These are phyloP conservation scores for Neonectria neomacrospora DNA, from an alignment of 2,329 filamentous ascomycete genomes.

Conservation along the genomic window DNA sequence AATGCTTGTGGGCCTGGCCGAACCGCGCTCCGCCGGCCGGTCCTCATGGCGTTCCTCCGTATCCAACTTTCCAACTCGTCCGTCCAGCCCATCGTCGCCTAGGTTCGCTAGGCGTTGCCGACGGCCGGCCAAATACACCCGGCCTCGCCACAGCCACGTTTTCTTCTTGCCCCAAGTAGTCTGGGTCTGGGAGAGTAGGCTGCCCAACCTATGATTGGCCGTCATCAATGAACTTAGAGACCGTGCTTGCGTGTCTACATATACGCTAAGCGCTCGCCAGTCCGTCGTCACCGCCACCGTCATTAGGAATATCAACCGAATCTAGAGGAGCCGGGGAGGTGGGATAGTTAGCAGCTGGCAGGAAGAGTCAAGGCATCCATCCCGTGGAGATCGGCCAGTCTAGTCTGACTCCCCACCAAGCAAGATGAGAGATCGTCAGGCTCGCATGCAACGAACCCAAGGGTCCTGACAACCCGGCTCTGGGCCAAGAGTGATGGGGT, in stretches of 20 bases:
- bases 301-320: neutral
- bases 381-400: conserved; percentile 5
- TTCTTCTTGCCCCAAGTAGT: conserved; percentile 26
- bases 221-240: neutral
- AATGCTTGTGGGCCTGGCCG: conserved; percentile 8
- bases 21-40: conserved; percentile 36
- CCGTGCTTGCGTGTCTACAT: no score
- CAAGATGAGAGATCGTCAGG: conserved; percentile 17
- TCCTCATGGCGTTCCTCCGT: neutral
- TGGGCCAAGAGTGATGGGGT: conserved; percentile 17
- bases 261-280: neutral
- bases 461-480: conserved; percentile 33
- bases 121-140: conserved; percentile 8
- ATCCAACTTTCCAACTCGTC: neutral
- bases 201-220: conserved; percentile 13
- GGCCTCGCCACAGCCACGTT: conserved; percentile 41
- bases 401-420: conserved; percentile 4
- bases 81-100: conserved; percentile 4
- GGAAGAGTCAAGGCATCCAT: neutral
- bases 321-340: neutral
- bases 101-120: conserved; percentile 29
- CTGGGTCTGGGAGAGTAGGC: conserved; percentile 26
- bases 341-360: neutral
- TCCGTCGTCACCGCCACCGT: neutral
- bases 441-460: conserved; percentile 29